Base-by-base conservation (phyloP, 2,329 filamentous ascomycete species). In the Mycocentrospora acerina region DNA sequence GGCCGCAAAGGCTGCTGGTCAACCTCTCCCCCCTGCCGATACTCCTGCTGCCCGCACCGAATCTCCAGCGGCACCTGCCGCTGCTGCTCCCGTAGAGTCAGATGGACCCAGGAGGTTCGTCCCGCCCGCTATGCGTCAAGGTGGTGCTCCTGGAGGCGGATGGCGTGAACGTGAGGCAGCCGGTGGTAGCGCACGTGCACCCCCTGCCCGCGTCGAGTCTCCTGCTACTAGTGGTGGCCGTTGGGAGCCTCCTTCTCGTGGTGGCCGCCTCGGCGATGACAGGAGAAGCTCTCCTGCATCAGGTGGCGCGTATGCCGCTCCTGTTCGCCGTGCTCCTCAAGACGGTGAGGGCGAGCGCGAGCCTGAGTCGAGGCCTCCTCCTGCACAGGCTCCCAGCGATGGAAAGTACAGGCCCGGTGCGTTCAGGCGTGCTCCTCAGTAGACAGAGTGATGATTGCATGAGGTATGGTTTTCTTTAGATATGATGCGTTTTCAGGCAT, bases 1-100 rank as follows among this genome's bases (percentile, higher is more conserved):
- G 68, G 81, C 80, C 34, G 67, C 72, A 29, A 71, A 67, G 53
- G 61, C 61, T 8, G 44, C 62, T 38, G 58, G 54, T 30, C 57
- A 61, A 39, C 52, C 53, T 26, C 57, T 64, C 13, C 60, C 55
- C 22, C 42, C 60, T 16, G 55, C 60, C 17, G 62, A 71, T 24
- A 64, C 67, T 38, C 59, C 66, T 24, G 55, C 66, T 9, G 57
- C 32, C 9, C 25, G 27, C 32, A 12, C 24, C 40, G 25, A 12
- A 11, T 27, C 25, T 27, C 25, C 42, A 19, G 53, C 62, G 7
- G 59, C 55, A 24, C 42, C 62, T 24, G 41, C 59, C 18, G 60
- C 70, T 27, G 59, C 67, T 32, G 53, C 63, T 17, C 53, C 64
- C 13, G 53, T 61, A 40, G 61, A 28, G 17, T 53, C 59, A 33